Evolutionary conservation across 305 asterid genomes (phyloP), one percentile per base, ranked within the genome.

Genomic region (Withania somnifera): DNA sequence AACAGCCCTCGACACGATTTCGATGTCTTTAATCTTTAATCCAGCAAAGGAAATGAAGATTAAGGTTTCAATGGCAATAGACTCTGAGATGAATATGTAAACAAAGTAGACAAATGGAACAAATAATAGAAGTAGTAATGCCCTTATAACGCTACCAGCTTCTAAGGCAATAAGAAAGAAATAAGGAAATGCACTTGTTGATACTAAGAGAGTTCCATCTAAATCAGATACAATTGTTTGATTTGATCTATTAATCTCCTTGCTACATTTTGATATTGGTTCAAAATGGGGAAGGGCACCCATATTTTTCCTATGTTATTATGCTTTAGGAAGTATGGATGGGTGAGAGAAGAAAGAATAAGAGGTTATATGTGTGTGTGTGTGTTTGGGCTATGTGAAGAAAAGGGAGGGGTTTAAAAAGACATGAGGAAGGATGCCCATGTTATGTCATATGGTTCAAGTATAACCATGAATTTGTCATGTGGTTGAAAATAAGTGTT

Each of bases 91-190:
- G 78, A 93, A 88, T 22, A 92, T 0, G 86, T 93, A 88, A 3
- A 85, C 73, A 24, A 92, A 87, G 54, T 91, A 95, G 26, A 89
- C 88, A 15, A 93, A 79, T 0, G 98, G 98, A 28, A 87, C 92
- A 0, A 91, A 88, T 0, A 81, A 26, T 7, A 95, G 67, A 0
- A 95, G 93, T 19, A 93, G 13, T 6, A 92, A 2, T 28, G 98
- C 98, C 14, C 98, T 88, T 0, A 90, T 19, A 3, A 92, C 81
- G 89, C 93, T 89, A 5, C 98, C 98, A 2, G 95, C 98, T 84
- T 95, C 98, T 11, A 95, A 61, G 40, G 98, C 97, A 1, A 95
- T 85, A n/a, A 95, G 97, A 90, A 95, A 78, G 91, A 73, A 95
- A 87, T 95, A 95, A 1, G 98, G 97, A 34, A 95, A 95, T 0